Evolutionary conservation across 1,284 basidiomycete species (phyloP).

Genomic region (Vanrija sp.): DNA sequence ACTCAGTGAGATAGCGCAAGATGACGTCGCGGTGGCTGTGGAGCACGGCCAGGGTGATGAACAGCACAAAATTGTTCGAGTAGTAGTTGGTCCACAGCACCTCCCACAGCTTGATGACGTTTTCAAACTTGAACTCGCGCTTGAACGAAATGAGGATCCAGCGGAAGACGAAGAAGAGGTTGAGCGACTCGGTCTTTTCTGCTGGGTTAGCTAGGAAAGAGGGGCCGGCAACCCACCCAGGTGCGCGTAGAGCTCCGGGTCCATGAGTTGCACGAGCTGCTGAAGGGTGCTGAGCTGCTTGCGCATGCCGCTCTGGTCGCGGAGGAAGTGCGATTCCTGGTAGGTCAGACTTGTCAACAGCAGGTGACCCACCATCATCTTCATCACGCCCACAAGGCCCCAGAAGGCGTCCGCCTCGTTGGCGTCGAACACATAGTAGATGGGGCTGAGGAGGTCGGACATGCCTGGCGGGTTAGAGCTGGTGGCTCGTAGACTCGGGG

Average conservation of each 20-base stretch:
- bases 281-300: constrained; percentile 84
- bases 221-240: too few species aligned
- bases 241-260: constrained; percentile 85
- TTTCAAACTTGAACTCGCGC: constrained; percentile 87
- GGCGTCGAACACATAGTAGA: constrained; percentile 85
- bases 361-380: constrained; percentile 68
- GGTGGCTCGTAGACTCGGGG: too few species aligned
- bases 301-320: constrained; percentile 98
- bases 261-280: constrained; percentile 86
- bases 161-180: constrained; percentile 98
- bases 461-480: constrained; percentile 65
- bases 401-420: constrained; percentile 90
- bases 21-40: constrained; percentile 93
- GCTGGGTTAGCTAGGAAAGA: constrained; percentile 54
- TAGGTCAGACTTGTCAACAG: neutral
- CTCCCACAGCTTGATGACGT: constrained; percentile 90
- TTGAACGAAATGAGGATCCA: constrained; percentile 78
- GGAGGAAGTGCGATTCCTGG: constrained; percentile 86
- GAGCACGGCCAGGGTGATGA: constrained; percentile 87
- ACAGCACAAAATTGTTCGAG: constrained; percentile 82
- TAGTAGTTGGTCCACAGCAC: constrained; percentile 90
- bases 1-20: constrained; percentile 83
- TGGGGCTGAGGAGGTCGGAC: constrained; percentile 91
- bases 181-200: constrained; percentile 79
- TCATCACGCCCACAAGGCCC: constrained; percentile 93